Percentiles rank a stretch among this genome's conserved stretches.
phyloP scores from a whole-genome alignment of 345 rosid species.

The Bruguiera gymnorhiza region DNA sequence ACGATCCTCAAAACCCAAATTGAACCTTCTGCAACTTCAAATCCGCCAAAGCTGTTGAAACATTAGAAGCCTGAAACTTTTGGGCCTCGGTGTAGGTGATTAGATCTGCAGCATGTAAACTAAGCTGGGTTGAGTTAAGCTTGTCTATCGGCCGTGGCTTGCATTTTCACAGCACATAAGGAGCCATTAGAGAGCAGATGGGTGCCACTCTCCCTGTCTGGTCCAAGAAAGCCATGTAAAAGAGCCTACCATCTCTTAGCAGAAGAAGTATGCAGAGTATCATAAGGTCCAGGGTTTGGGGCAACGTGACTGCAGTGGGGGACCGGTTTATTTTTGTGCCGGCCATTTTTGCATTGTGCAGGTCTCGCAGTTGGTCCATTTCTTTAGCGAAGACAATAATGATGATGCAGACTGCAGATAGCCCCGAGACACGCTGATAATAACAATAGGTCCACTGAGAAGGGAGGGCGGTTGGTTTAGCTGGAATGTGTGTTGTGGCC shows the following conservation, averaged over 20 bases:
- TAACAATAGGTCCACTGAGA: slow-evolving; percentile 6
- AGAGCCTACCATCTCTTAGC: neutral
- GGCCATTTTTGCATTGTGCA: neutral
- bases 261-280: neutral
- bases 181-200: neutral
- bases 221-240: slow-evolving; percentile 8
- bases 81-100: no score
- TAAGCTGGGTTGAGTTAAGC: no score
- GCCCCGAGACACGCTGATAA: neutral
- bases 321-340: slow-evolving; percentile 6
- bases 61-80: no score
- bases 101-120: no score
- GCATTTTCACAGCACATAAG: no score
- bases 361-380: slow-evolving; percentile 8
- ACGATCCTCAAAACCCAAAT: no score
- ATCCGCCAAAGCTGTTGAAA: no score
- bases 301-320: slow-evolving; percentile 15
- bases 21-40: no score
- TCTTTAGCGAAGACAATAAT: slow-evolving; percentile 13
- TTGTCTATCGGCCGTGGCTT: no score
- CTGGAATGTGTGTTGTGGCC: no score
- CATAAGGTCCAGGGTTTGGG: slow-evolving; percentile 24
- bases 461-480: no score
- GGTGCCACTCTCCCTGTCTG: neutral
- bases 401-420: slow-evolving; percentile 7